Evolutionary conservation across 495 filamentous ascomycete species (phyloP), one percentile per base, ranked within the genome.

Genomic region (Pseudoneurospora amorphoporcata): DNA sequence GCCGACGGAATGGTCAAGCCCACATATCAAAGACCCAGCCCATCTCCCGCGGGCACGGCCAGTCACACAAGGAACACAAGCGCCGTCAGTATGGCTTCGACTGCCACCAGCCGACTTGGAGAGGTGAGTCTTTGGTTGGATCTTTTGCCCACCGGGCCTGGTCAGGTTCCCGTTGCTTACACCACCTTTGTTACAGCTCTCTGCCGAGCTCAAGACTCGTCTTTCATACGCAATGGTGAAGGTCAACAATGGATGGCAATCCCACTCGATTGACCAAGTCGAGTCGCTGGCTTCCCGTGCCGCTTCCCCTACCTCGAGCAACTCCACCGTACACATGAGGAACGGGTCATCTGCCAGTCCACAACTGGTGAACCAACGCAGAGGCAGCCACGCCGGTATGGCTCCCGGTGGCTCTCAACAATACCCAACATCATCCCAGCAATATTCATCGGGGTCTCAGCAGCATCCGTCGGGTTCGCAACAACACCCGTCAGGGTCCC

Each of bases 161-260:
- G 16, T 41, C 14, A 8, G 10, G 3, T 12, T n/a, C 16, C 17
- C 4, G 38, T 41, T 73, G 73, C 78, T 77, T 79, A 78, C 70
- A 72, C 76, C 68, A 58, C 41, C 69, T 71, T 72, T 58, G 69
- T 70, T 47, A 2, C 76, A 96, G 91, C 80, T 95, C 65, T 92
- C 93, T 39, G 87, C 88, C 43, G 89, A 93, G 76, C 86, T 98
- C 35, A 90, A 89, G 73, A 87, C 92, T 8, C 91, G 93, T 69
- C 84, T 98, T 14, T 92, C 92, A 7, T 96, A 97, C 79, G 94
- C 93, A 42, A 92, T 95, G 83, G 87, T 94, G 76, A 97, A 97
- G 79, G 90, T 98, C 45, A 90, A 95, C 81, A 89, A 95, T 79
- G 92, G 91, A 69, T 93, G 92, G 86, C 90, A 95, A 82, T 86